Evolutionary conservation across 495 filamentous ascomycete genomes (phyloP), one percentile per base, ranked within the genome.

Genomic region (Trichoderma orchidacearum): DNA sequence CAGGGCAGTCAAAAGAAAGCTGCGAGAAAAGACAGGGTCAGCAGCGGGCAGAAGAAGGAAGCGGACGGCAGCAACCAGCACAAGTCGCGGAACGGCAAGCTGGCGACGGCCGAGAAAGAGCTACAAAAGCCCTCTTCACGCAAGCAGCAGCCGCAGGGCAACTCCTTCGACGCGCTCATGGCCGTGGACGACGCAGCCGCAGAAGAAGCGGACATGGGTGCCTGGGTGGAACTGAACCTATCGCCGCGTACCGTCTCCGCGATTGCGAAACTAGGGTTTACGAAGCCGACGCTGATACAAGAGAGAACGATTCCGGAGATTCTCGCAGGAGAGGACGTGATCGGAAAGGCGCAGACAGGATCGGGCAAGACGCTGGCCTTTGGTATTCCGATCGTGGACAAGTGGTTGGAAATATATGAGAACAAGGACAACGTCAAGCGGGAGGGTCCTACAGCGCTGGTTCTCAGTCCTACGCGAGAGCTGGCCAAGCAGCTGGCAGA

Each of bases 391-490:
- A 85, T 90, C 50, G 64, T 89, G 11, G 85, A 90, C 65, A 71
- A 72, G 56, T 88, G 78, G 74, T 62, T 89, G 12, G 69, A 66
- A 53, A 59, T 64, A 53, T 57, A 67, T 7, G 56, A 69, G 17
- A 65, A 68, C 32, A 66, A 70, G 17, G 65, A 75, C 21, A 69
- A 71, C 18, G 63, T 61, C 4, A 58, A 65, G 0, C 62, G 72
- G 5, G 72, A 76, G 53, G 62, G 67, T 0, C 89, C 90, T 0
- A 76, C 85, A n/a, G 90, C 93, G 1, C 68, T 98, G n/a, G 82
- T 98, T 41, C 76, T 98, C 4, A 90, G 91, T 0, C 93, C 93
- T 0, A 97, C 93, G 1, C 74, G 93, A 70, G 93, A 98, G 67
- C 72, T 98, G 58, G 93, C 93, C 2, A 89, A 96, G 69, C 93